phyloP scores from a whole-genome alignment of 306 rosid genomes.

The Rosa rugosa region DNA sequence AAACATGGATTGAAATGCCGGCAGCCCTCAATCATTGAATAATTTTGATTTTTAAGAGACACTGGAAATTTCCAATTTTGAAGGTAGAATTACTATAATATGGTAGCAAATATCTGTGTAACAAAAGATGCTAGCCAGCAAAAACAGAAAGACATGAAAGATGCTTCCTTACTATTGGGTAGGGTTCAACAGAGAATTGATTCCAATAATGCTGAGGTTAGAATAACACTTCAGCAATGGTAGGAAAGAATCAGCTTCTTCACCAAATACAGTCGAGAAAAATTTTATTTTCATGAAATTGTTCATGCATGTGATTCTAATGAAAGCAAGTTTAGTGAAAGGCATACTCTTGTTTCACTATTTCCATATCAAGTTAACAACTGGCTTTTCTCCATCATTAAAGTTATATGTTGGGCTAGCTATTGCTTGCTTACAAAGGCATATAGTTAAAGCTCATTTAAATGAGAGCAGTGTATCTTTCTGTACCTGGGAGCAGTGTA shows the following conservation, averaged over 20 bases:
- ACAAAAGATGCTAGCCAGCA: background rate
- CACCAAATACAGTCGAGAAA: background rate
- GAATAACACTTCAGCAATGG: background rate
- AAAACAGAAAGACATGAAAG: background rate
- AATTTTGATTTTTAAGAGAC: background rate
- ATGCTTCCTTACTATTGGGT: background rate
- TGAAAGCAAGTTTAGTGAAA: background rate
- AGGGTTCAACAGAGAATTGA: background rate
- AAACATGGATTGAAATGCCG: background rate
- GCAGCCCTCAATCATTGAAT: no score
- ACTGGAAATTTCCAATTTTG: background rate
- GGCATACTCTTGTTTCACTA: background rate
- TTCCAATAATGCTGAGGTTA: constrained; percentile 6
- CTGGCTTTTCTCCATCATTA: background rate
- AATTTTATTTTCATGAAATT: background rate
- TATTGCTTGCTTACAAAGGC: constrained; percentile 8
- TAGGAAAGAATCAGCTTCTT: background rate
- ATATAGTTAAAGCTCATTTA: background rate
- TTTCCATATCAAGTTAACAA: background rate
- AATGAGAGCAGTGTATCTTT: background rate
- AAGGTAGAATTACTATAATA: background rate
- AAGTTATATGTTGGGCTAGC: background rate
- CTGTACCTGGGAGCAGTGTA: background rate
- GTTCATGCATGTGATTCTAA: background rate
- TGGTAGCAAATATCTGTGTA: background rate